phyloP scores from a whole-genome alignment of 768 basidiomycete genomes.

The Phylloporus sp. region DNA sequence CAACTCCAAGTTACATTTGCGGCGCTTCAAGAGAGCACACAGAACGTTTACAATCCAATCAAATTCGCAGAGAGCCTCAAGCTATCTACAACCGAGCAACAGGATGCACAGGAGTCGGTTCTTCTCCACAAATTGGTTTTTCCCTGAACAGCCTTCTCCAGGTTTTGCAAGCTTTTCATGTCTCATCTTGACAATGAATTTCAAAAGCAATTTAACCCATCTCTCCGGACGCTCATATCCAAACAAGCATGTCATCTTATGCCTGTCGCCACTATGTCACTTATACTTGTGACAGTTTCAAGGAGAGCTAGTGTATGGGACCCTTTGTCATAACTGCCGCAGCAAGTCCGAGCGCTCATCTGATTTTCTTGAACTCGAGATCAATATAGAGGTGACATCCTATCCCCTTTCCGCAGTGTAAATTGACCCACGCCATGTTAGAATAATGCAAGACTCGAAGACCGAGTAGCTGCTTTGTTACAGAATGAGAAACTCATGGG shows the following conservation, averaged over 20 bases:
- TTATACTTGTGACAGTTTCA: constrained; percentile 60
- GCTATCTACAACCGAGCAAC: constrained; percentile 81
- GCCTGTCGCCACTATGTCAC: not conserved
- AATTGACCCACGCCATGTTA: constrained; percentile 23
- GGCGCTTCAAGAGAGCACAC: constrained; percentile 71
- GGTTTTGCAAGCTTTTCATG: constrained; percentile 95
- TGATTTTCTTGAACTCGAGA: constrained; percentile 86
- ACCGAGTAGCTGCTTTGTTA: constrained; percentile 62
- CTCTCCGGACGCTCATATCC: constrained; percentile 64
- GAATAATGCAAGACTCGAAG: constrained; percentile 72
- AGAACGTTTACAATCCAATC: constrained; percentile 74
- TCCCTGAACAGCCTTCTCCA: constrained; percentile 28
- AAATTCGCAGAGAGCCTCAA: constrained; percentile 83
- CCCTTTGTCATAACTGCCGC: constrained; percentile 68
- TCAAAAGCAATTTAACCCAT: constrained; percentile 65
- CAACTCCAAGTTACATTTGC: constrained; percentile 81
- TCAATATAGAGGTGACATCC: constrained; percentile 64
- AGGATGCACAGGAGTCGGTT: constrained; percentile 92
- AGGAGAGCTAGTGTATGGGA: constrained; percentile 79
- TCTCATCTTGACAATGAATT: constrained; percentile 85
- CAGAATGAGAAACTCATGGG: constrained; percentile 70
- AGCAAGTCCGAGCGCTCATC: constrained; percentile 62
- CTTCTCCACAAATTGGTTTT: not conserved
- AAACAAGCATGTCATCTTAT: constrained; percentile 52
- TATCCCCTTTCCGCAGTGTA: not conserved